Evolutionary conservation across 768 basidiomycete species (phyloP), one percentile per base, ranked within the genome.

Genomic region (Leccinellum rugosiceps): DNA sequence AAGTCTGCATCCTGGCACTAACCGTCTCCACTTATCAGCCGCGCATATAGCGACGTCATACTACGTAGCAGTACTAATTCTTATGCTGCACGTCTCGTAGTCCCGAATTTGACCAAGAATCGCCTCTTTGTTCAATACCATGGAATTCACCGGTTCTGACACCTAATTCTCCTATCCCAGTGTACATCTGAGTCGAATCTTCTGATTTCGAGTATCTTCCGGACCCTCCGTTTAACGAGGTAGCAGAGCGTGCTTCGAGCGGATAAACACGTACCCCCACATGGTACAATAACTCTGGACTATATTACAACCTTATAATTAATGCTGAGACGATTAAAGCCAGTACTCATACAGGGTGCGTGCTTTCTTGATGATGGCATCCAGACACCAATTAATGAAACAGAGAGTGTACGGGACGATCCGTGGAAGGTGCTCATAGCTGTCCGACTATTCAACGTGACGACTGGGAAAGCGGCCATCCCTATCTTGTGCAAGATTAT

Each of bases 351-450:
- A 13, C 70, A 72, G 26, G 70, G 72, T 72, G 43, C 6, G 68
- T 55, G 6, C 3, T 38, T 49, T 49, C 14, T 15, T 14, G 25
- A 26, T 11, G 10, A 1, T 19, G 5, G 11, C n/a, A 0, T 32
- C 17, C 23, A 6, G 25, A 2, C 26, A 4, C 34, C 5, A 10
- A 47, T 34, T 38, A 45, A 11, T 2, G 0, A 13, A 19, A 23
- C 54, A 87, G 84, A 86, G 63, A 66, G 64, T 46, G 72, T 88
- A 23, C 75, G 78, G 0, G 68, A 78, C 19, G 77, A 85, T 61
- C 84, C 86, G 6, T 90, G 88, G 86, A 87, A 83, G 67, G 68
- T 91, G 34, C 74, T 91, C 7, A 76, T 90, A 19, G 85, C 84
- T 1, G 83, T 82, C 6, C 84, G 80, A 34, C 73, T 91, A 6